Conservation (phyloP, 306 rosid genomes). For the Sesbania bispinosa region DNA sequence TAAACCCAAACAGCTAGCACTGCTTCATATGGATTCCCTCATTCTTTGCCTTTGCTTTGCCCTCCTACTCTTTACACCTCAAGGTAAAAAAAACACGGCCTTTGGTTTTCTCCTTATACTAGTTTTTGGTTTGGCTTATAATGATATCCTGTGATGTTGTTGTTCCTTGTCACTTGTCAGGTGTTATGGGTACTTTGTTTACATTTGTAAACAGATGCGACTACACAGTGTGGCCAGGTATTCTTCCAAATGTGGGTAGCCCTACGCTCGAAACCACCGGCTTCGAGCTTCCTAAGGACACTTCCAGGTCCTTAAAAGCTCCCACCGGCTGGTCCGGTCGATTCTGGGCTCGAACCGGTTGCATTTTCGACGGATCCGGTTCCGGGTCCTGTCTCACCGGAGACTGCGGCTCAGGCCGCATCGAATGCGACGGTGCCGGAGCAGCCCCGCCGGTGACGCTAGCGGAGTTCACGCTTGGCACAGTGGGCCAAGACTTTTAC, state of each 20-base stretch:
- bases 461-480: conserved; percentile 91
- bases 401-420: conserved; percentile 80
- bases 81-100: not conserved
- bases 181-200: conserved; percentile 56
- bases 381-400: conserved; percentile 79
- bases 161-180: conserved; percentile 4
- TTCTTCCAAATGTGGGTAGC: conserved; percentile 82
- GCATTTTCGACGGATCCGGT: conserved; percentile 72
- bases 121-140: too few species aligned
- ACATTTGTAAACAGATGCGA: conserved; percentile 77
- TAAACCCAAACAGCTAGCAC: too few species aligned
- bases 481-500: conserved; percentile 83
- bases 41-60: too few species aligned
- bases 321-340: conserved; percentile 99
- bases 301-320: conserved; percentile 68
- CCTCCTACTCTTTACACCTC: too few species aligned
- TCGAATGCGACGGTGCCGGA: conserved; percentile 91
- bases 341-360: conserved; percentile 87
- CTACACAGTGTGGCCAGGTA: conserved; percentile 92
- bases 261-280: conserved; percentile 73
- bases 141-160: too few species aligned
- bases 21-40: too few species aligned
- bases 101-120: not conserved
- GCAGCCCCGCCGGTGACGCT: conserved; percentile 86
- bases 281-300: conserved; percentile 72